These are phyloP conservation scores for Arthroderma sp. DNA, from an alignment of 2,329 filamentous ascomycete species.

Conservation along the genomic window DNA sequence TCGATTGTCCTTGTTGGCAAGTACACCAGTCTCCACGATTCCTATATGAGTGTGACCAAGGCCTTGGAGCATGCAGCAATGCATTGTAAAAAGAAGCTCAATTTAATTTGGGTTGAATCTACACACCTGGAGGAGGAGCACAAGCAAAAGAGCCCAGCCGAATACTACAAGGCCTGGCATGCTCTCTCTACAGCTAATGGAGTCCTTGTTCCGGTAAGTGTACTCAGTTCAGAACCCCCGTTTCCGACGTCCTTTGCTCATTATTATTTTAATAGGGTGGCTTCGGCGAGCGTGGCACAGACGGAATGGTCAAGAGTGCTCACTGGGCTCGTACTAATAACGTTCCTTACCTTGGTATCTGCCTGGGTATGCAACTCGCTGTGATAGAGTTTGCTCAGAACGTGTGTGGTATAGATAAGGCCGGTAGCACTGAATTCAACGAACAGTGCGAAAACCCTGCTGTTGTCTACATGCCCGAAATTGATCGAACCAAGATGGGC, in stretches of 20 bases:
- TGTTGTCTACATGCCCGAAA: constrained; percentile 88
- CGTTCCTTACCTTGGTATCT: constrained; percentile 76
- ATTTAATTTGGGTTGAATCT: constrained; percentile 73
- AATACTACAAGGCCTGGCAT: constrained; percentile 79
- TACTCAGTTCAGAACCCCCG: no score
- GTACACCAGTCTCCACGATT: constrained; percentile 73
- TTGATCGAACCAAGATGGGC: constrained; percentile 61
- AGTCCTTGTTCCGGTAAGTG: constrained; percentile 25
- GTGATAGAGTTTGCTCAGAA: constrained; percentile 80
- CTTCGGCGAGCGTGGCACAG: constrained; percentile 68
- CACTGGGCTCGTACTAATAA: constrained; percentile 75
- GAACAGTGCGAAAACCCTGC: constrained; percentile 49
- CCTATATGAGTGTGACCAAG: constrained; percentile 74
- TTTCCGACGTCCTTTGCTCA: not conserved
- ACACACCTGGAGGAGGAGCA: constrained; percentile 63
- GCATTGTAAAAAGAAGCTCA: constrained; percentile 66
- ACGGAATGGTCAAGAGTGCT: constrained; percentile 82
- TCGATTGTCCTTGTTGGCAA: constrained; percentile 84
- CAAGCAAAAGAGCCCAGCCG: constrained; percentile 49
- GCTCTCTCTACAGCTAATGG: constrained; percentile 53
- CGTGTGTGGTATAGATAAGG: constrained; percentile 50
- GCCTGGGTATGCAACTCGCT: constrained; percentile 83
- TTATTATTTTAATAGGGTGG: constrained; percentile 44
- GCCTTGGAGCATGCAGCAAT: constrained; percentile 84
- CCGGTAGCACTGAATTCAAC: constrained; percentile 45